Base-by-base conservation (phyloP, 2,329 filamentous ascomycete species). In the Pseudopyrenochaeta lycopersici region DNA sequence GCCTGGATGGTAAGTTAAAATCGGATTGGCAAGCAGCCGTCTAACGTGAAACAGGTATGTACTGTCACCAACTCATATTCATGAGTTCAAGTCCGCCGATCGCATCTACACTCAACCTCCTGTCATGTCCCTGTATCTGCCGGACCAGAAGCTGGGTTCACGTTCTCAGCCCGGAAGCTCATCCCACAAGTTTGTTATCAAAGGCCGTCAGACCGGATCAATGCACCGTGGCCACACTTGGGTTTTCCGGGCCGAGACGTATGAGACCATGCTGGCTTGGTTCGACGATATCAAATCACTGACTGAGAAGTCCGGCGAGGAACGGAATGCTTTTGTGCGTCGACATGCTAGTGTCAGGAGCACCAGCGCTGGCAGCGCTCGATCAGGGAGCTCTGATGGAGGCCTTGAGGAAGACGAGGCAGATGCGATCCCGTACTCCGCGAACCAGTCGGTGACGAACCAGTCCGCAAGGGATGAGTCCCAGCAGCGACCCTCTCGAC, bases 11-110 rank as follows among this genome's bases (percentile, higher is more conserved):
- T 94, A 81, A 78, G 88, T 80, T 35, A 14, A 11, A 3, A 3
- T 10, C 4, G 10, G 23, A 39, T 21, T 2, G 17, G 15, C 11
- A 4, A 27, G 7, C 23, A 21, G 14, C 3, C 30, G 10, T 41
- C 64, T 68, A 48, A 65, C 47, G 15, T 33, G 41, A 32, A 7
- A 1, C 53, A 95, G 91, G 91, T 97, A 97, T 76, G 92, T 98
- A 42, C 82, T 99, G 64, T 97, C 95, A 66, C 91, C 95, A 14
- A 98, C 95, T 50, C 95, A 99, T 77, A 84, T 99, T 18, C 95
- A 99, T 79, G 95, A 99, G 78, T 99, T 98, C 85, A 97, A 97
- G 76, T 97, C 92, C n/a, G 92, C 92, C 63, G 94, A 98, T 78
- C 93, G 94, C 74, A 90, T 88, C 59, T 83, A 84, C 66, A 83